These are phyloP conservation scores for Platanthera zijinensis DNA, from an alignment of 106 monocot species.

Conservation along the genomic window DNA sequence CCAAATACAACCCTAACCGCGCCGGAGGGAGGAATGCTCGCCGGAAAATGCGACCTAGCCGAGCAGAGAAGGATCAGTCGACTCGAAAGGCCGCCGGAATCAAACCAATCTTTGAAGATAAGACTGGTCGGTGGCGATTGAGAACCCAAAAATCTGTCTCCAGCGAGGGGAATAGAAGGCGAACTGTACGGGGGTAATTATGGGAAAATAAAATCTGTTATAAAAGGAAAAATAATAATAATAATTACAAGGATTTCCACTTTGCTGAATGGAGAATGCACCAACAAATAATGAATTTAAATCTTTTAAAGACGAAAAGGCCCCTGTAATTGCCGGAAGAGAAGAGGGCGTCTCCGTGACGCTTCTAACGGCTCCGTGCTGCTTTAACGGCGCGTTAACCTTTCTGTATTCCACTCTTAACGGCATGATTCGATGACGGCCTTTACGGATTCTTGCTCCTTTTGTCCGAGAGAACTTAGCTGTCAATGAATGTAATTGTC, in stretches of 20 bases:
- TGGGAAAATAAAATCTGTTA: neutral
- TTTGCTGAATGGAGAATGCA: conserved; percentile 5
- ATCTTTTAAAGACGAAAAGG: conserved; percentile 2
- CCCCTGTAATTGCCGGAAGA: neutral
- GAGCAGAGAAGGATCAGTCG: neutral
- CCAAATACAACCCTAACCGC: conserved; percentile 8
- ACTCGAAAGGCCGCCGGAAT: neutral
- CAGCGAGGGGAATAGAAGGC: neutral
- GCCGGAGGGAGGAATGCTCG: conserved; percentile 4
- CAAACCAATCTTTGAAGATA: neutral
- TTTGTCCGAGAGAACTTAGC: too few relatives aligned
- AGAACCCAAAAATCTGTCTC: neutral
- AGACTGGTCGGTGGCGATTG: neutral
- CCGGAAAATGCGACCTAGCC: neutral
- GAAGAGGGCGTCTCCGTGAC: neutral
- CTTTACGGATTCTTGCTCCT: neutral
- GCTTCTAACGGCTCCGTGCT: conserved; percentile 3
- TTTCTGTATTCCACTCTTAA: neutral
- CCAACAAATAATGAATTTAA: conserved; percentile 2
- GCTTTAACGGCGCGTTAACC: conserved; percentile 14
- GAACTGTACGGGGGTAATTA: neutral
- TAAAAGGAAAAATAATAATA: neutral
- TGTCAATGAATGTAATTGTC: too few relatives aligned
- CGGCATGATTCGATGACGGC: neutral
- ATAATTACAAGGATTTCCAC: conserved; percentile 3